Evolutionary conservation across 2,329 filamentous ascomycete species (phyloP).

Genomic region (Samsoniella hepiali): DNA sequence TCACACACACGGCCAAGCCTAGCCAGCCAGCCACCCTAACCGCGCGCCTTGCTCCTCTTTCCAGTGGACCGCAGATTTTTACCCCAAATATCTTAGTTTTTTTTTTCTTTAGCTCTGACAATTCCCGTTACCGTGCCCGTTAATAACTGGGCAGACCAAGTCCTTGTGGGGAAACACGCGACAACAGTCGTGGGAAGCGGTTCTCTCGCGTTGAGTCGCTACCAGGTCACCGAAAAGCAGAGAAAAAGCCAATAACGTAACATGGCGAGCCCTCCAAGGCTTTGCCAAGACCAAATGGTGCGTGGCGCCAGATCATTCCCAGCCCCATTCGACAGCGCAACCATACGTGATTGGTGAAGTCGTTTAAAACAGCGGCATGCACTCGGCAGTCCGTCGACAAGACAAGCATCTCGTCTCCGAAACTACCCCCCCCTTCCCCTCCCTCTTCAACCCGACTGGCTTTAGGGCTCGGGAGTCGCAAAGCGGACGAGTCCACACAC

Average conservation of each 20-base stretch:
- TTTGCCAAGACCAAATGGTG: not conserved
- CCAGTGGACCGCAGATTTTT: not conserved
- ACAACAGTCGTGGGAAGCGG: not conserved
- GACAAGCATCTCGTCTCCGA: not conserved
- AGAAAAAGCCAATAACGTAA: not conserved
- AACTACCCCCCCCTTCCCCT: not conserved
- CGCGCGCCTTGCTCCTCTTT: slow-evolving; percentile 17
- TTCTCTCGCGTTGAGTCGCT: not conserved
- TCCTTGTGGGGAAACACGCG: not conserved
- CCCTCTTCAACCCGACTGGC: no score
- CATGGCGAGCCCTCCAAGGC: not conserved
- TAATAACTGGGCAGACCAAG: not conserved
- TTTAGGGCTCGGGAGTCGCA: slow-evolving; percentile 3
- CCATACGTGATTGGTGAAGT: not conserved
- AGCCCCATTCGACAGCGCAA: not conserved
- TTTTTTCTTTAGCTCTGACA: not conserved
- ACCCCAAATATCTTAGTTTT: not conserved
- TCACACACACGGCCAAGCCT: not conserved
- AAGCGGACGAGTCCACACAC: not conserved
- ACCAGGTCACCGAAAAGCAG: not conserved
- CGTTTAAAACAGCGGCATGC: not conserved
- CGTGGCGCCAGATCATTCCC: not conserved
- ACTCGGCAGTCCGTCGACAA: not conserved
- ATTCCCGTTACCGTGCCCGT: not conserved
- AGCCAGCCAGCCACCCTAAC: not conserved